Evolutionary conservation across 2,329 filamentous ascomycete genomes (phyloP).

Genomic region (Boeremia exigua): DNA sequence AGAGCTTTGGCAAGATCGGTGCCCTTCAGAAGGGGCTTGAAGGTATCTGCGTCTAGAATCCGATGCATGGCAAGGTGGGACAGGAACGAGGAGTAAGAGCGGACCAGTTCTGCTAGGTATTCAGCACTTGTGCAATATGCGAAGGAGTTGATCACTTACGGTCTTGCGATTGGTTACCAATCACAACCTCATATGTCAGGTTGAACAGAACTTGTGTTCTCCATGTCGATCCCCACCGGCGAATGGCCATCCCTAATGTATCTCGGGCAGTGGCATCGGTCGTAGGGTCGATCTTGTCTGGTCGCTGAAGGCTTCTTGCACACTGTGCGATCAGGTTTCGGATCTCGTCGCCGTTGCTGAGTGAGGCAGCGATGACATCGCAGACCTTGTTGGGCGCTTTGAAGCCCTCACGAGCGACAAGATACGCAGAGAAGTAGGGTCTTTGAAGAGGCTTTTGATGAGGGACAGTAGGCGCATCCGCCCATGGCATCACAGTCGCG

Average conservation of each 20-base stretch:
- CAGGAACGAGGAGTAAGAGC: slow-evolving; percentile 62
- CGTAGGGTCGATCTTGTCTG: slow-evolving; percentile 53
- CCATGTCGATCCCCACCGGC: slow-evolving; percentile 76
- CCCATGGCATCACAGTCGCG: slow-evolving; percentile 77
- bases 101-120: slow-evolving; percentile 49
- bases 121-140: slow-evolving; percentile 18
- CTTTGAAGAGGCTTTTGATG: slow-evolving; percentile 54
- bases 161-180: slow-evolving; percentile 47
- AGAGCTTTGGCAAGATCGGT: slow-evolving; percentile 73
- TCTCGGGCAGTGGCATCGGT: slow-evolving; percentile 61
- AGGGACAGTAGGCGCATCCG: slow-evolving; percentile 56
- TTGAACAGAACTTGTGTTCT: slow-evolving; percentile 72
- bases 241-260: slow-evolving; percentile 74
- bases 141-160: slow-evolving; percentile 44
- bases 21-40: slow-evolving; percentile 70
- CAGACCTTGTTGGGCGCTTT: slow-evolving; percentile 78
- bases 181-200: slow-evolving; percentile 67
- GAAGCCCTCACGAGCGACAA: slow-evolving; percentile 77
- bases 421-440: slow-evolving; percentile 57
- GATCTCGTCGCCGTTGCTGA: slow-evolving; percentile 70
- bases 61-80: slow-evolving; percentile 56
- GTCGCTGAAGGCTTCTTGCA: slow-evolving; percentile 56
- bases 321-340: slow-evolving; percentile 61
- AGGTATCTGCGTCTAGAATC: slow-evolving; percentile 57
- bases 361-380: slow-evolving; percentile 69